Evolutionary conservation across 179 eudicot genomes (phyloP), one percentile per base, ranked within the genome.

Genomic region (Camellia oleifera): DNA sequence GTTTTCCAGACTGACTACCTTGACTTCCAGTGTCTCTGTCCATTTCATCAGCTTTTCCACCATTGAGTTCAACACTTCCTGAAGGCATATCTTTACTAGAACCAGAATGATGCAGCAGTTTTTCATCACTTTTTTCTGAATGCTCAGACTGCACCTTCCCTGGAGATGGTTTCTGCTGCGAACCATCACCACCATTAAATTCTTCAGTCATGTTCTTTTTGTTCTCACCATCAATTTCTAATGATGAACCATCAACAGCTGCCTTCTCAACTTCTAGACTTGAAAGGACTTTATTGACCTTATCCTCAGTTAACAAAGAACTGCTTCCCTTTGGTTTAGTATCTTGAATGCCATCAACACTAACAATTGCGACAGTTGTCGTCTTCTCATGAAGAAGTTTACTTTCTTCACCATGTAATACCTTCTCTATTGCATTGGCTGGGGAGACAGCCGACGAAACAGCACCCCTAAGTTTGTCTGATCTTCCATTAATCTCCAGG

Each of bases 361-460:
- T 54, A 58, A 79, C 88, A 46, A 82, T 78, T 58, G 72, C 77
- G 0, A 10, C 69, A 76, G 18, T 46, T 77, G 64, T 65, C 72
- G 45, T 78, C 60, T 42, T 65, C 11, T 69, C 77, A 45, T 15
- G 23, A 15, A 32, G 77, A 15, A 32, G 77, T 62, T 77, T 84
- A 79, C 20, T 75, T 77, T 54, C 72, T 32, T 60, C 84, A 65
- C 20, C 82, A 79, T 69, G 83, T 12, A 45, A 73, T 69, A 56
- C 79, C 80, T 79, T 83, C 45, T 71, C 83, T 5, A 18, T 67
- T 32, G 76, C 44, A 54, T 79, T 72, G 4, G 60, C 46, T 67
- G 86, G 77, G 66, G 89, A 83, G 15, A 18, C 48, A 64, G 78
- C 70, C 5, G 80, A 15, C 32, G 83, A 20, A 62, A 77, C 48